These are phyloP conservation scores for Trichosporon sp. DNA, from an alignment of 1,284 basidiomycete species.

Conservation along the genomic window DNA sequence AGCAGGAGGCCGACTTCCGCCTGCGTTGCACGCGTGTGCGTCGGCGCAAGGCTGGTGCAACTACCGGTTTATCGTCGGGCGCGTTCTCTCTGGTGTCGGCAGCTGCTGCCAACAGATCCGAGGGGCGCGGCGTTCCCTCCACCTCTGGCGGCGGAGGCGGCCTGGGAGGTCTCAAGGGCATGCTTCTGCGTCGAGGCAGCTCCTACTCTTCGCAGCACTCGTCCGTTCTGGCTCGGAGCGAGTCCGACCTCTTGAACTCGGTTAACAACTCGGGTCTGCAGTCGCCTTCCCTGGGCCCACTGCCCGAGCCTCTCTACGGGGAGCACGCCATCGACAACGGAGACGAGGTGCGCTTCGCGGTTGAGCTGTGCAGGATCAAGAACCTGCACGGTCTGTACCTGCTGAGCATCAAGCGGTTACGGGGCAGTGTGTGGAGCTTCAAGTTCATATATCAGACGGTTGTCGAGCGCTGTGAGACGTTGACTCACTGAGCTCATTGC, in stretches of 20 bases:
- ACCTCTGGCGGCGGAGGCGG: conserved; percentile 40
- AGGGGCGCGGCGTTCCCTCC: background rate
- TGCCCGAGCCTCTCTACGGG: conserved; percentile 66
- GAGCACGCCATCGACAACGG: conserved; percentile 70
- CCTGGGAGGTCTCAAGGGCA: conserved; percentile 68
- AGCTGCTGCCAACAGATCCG: conserved; percentile 67
- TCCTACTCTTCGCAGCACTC: conserved; percentile 62
- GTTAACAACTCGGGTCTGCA: conserved; percentile 38
- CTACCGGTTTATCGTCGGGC: conserved; percentile 41
- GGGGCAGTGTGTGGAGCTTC: conserved; percentile 88
- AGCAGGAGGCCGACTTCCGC: conserved; percentile 82
- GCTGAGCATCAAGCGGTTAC: conserved; percentile 81
- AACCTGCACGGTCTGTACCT: conserved; percentile 80
- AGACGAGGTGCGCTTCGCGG: conserved; percentile 88
- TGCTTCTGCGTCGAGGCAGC: conserved; percentile 79
- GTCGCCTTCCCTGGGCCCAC: conserved; percentile 23
- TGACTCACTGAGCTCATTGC: conserved; percentile 30
- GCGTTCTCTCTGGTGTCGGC: conserved; percentile 55
- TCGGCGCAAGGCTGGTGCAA: conserved; percentile 58
- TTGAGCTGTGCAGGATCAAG: conserved; percentile 82
- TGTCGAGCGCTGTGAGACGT: conserved; percentile 57
- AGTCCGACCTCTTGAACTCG: conserved; percentile 44
- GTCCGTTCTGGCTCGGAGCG: conserved; percentile 29
- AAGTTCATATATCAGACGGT: conserved; percentile 88
- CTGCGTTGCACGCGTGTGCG: conserved; percentile 73